Evolutionary conservation across 805 yeast genomes (phyloP).

Genomic region (Ogataea zsoltii): DNA sequence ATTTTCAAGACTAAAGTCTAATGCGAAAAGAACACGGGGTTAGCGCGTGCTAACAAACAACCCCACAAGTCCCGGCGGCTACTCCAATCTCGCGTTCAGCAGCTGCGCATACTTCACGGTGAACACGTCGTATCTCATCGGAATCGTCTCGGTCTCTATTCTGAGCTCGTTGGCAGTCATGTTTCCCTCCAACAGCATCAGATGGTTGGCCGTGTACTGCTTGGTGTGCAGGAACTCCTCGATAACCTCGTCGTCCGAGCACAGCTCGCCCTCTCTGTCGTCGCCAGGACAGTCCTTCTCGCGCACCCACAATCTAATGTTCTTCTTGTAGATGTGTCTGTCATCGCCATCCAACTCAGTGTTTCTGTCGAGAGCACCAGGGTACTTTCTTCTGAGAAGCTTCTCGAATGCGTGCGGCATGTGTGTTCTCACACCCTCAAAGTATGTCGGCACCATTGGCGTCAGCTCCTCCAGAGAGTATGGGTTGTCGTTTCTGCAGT

Average conservation of each 20-base stretch:
- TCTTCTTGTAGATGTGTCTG: slow-evolving; percentile 48
- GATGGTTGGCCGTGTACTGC: slow-evolving; percentile 29
- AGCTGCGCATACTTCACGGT: slow-evolving; percentile 22
- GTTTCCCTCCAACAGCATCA: slow-evolving; percentile 14
- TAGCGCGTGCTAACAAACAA: too few relatives aligned
- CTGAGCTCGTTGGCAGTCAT: slow-evolving; percentile 13
- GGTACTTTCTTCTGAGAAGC: slow-evolving; percentile 52
- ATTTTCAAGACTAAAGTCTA: too few relatives aligned
- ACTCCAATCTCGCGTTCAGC: slow-evolving; percentile 24
- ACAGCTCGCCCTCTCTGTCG: slow-evolving; percentile 30
- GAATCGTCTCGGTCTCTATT: slow-evolving; percentile 25
- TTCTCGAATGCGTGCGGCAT: slow-evolving; percentile 48
- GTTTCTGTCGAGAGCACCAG: slow-evolving; percentile 34
- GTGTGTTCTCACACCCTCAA: slow-evolving; percentile 57
- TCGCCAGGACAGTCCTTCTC: slow-evolving; percentile 27
- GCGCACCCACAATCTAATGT: slow-evolving; percentile 57
- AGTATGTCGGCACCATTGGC: slow-evolving; percentile 49
- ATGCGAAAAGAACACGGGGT: too few relatives aligned
- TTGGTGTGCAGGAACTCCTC: slow-evolving; percentile 34
- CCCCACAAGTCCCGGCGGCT: too few relatives aligned
- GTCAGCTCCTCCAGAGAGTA: slow-evolving; percentile 44
- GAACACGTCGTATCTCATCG: slow-evolving; percentile 32
- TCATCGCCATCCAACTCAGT: slow-evolving; percentile 29
- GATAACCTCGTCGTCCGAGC: slow-evolving; percentile 33
- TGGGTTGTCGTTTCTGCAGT: slow-evolving; percentile 60